A percentile compares a stretch with the other conserved stretches of the same genome.
phyloP scores from a whole-genome alignment of 2,329 filamentous ascomycete genomes.

The Fusarium staphyleae region DNA sequence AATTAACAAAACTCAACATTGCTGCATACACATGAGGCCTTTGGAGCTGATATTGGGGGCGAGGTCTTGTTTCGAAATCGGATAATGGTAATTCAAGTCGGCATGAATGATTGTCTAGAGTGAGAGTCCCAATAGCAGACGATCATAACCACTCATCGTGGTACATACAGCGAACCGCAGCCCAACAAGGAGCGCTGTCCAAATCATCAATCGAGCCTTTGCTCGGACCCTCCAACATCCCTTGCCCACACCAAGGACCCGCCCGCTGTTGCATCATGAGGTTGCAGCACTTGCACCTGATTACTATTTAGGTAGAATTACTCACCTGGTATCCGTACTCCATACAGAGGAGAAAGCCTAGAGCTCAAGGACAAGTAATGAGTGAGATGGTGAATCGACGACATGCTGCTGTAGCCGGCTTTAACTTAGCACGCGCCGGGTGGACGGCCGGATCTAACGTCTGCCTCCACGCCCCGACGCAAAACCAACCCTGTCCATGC shows the following conservation, averaged over 20 bases:
- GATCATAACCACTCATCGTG: background rate
- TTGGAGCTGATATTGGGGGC: constrained; percentile 14
- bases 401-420: constrained; percentile 1
- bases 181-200: background rate
- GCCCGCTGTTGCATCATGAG: constrained; percentile 21
- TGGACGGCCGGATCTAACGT: constrained; percentile 35
- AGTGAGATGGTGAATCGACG: constrained; percentile 36
- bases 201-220: constrained; percentile 14
- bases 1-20: constrained; percentile 18
- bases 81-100: background rate
- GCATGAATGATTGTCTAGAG: background rate
- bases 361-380: constrained; percentile 27
- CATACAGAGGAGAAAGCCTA: background rate
- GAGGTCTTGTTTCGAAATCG: constrained; percentile 24
- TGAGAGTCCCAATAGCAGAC: too few relatives aligned
- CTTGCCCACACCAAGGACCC: constrained; percentile 17
- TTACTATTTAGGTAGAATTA: constrained; percentile 1
- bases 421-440: constrained; percentile 15
- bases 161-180: background rate
- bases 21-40: constrained; percentile 21
- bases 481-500: constrained; percentile 8
- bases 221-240: constrained; percentile 29
- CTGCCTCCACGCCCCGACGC: too few relatives aligned
- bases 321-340: constrained; percentile 6
- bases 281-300: constrained; percentile 19